phyloP scores from a whole-genome alignment of 1,139 yeast species.

The Kluyveromyces marxianus region DNA sequence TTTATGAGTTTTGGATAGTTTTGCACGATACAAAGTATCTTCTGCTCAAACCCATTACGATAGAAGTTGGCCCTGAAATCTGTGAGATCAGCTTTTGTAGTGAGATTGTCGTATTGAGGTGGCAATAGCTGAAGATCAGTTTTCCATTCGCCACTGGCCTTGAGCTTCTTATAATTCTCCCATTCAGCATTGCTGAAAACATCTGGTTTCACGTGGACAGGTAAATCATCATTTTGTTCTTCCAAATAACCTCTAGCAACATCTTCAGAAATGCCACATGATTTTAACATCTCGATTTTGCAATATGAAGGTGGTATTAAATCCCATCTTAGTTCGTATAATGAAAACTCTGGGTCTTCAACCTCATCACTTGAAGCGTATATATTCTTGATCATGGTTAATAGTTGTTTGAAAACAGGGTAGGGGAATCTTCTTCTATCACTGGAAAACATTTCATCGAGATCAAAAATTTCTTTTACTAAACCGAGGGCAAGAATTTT shows the following conservation, averaged over 20 bases:
- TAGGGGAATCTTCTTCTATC: constrained; percentile 24
- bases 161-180: constrained; percentile 12
- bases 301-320: constrained; percentile 21
- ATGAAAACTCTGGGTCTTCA: constrained; percentile 29
- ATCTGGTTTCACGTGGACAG: constrained; percentile 18
- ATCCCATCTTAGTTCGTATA: constrained; percentile 41
- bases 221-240: constrained; percentile 19
- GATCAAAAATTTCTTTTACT: constrained; percentile 16
- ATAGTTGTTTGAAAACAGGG: constrained; percentile 27
- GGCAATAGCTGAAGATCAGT: constrained; percentile 10
- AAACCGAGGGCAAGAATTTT: constrained; percentile 20
- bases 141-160: constrained; percentile 11
- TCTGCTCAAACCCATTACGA: constrained; percentile 33
- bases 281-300: constrained; percentile 17
- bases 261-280: constrained; percentile 20
- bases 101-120: constrained; percentile 32
- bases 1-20: constrained; percentile 44
- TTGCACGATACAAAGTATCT: constrained; percentile 44
- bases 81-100: constrained; percentile 38
- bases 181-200: constrained; percentile 17
- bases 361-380: constrained; percentile 15
- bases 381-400: constrained; percentile 23
- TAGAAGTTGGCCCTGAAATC: constrained; percentile 31
- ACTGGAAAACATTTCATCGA: constrained; percentile 16
- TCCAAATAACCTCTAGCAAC: constrained; percentile 21